A percentile compares a stretch with the other conserved stretches of the same genome.
phyloP scores from a whole-genome alignment of 2,329 filamentous ascomycete species.

The Aspergillus sp. region DNA sequence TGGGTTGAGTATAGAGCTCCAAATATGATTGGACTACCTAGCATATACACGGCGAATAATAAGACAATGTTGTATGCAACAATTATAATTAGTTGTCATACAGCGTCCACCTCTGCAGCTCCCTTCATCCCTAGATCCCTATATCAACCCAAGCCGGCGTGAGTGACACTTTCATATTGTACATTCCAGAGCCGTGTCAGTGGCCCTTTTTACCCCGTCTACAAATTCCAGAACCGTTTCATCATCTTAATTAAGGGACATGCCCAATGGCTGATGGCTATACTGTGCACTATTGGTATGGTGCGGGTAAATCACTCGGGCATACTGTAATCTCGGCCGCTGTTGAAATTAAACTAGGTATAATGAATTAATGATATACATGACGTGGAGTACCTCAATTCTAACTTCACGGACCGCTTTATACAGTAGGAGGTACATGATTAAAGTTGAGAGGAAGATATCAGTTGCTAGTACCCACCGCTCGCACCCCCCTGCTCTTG shows the following conservation, averaged over 20 bases:
- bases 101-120: too few relatives aligned
- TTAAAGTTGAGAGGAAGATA: not conserved
- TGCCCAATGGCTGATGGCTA: not conserved
- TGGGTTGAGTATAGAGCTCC: not conserved
- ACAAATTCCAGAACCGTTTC: not conserved
- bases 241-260: not conserved
- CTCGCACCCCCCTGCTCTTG: constrained; percentile 4
- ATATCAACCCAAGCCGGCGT: not conserved
- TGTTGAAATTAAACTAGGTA: too few relatives aligned
- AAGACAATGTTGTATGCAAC: not conserved
- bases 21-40: not conserved
- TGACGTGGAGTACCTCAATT: not conserved
- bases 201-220: not conserved
- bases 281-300: not conserved
- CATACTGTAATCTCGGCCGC: too few relatives aligned
- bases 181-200: not conserved
- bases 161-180: not conserved
- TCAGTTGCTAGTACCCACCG: not conserved
- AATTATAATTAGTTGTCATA: not conserved
- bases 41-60: not conserved
- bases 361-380: too few relatives aligned
- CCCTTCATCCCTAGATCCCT: not conserved
- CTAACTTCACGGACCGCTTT: not conserved
- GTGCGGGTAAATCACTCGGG: too few relatives aligned
- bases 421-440: not conserved